Conservation (phyloP, 495 filamentous ascomycete species). For the Xylaria scruposa region DNA sequence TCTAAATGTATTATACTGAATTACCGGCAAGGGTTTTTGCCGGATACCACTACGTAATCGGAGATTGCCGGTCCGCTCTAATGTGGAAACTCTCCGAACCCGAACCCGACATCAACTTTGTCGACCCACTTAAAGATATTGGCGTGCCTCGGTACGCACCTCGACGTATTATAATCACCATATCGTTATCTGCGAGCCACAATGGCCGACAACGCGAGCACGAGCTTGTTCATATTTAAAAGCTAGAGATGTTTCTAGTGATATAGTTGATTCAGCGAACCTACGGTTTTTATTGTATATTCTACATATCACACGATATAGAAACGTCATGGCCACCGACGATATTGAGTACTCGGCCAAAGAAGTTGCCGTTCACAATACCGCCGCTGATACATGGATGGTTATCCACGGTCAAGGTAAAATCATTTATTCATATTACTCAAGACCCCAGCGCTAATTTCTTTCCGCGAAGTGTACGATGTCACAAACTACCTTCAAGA, state of each 20-base stretch:
- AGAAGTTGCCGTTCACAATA: conserved; percentile 62
- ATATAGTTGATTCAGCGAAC: neutral
- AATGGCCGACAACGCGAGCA: neutral
- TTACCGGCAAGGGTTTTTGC: neutral
- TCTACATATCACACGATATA: neutral
- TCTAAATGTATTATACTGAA: no score
- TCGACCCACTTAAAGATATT: neutral
- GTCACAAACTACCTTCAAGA: conserved; percentile 64
- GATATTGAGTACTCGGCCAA: conserved; percentile 43
- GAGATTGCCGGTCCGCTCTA: conserved; percentile 16
- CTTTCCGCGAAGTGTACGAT: conserved; percentile 59
- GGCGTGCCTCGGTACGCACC: conserved; percentile 7
- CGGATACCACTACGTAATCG: neutral
- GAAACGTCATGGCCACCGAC: conserved; percentile 10
- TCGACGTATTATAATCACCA: neutral
- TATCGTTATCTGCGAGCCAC: neutral
- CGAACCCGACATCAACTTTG: neutral
- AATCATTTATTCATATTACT: neutral
- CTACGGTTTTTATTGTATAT: neutral
- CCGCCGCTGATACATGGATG: conserved; percentile 62
- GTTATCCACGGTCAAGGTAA: conserved; percentile 63
- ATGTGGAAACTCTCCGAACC: neutral
- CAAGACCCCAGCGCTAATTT: neutral
- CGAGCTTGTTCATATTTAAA: conserved; percentile 8
- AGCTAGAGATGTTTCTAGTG: neutral